Evolutionary conservation across 2,329 filamentous ascomycete species (phyloP), one percentile per base, ranked within the genome.

Genomic region (Orbilia quercus): DNA sequence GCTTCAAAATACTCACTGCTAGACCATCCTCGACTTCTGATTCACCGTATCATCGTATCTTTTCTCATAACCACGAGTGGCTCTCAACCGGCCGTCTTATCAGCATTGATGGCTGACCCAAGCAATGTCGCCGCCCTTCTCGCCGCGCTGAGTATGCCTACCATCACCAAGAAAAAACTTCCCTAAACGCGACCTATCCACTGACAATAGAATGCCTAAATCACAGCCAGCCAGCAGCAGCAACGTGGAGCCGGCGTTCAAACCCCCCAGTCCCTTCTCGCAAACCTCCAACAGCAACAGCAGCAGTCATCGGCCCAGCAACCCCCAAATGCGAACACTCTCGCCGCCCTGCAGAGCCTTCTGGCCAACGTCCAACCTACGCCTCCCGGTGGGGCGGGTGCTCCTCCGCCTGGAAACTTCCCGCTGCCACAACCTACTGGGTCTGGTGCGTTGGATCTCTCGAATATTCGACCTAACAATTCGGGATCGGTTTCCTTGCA

Each of bases 401-500:
- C 16, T 81, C 82, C 62, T 81, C 83, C 42, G 51, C 77, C 64
- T 73, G 80, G 55, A 76, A 75, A 80, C 66, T 87, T 84, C 77
- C 79, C 81, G 28, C 82, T 90, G 28, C 90, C 90, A 1, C 88
- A 88, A 76, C 90, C 91, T 1, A 87, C 89, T 4, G 85, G 85
- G 64, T 90, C 90, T 70, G 91, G 91, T 55, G 92, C 87, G 77
- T 84, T 96, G 75, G 91, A 96, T 79, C 82, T 96, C 58, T 93
- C 89, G 81, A 85, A 87, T 63, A 91, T 95, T 79, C 90, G 90
- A 78, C 91, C 92, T 2, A 86, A 90, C 63, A 91, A 86, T 79
- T 91, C 90, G 28, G 92, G 92, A 69, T 91, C 90, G 18, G 89
- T 96, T 77, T 94, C 89, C 80, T 89, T 96, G 75, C 87, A 90